Conservation (phyloP, 2,329 filamentous ascomycete genomes). For the Trichoderma afroharzianum region DNA sequence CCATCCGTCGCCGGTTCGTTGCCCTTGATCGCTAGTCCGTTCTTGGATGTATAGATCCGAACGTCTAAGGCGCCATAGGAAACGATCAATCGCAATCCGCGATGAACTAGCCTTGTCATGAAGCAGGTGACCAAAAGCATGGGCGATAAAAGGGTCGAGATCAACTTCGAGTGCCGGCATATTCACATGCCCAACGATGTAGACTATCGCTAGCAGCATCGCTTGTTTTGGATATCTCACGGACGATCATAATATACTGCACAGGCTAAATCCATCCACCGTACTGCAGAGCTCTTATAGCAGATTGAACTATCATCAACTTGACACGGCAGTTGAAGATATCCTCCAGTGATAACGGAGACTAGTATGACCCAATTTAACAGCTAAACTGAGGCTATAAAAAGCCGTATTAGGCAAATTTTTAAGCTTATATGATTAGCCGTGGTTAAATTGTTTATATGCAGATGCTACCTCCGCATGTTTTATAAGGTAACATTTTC, state of each 20-base stretch:
- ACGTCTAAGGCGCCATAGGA: neutral
- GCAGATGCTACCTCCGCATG: neutral
- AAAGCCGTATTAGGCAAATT: neutral
- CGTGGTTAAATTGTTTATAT: neutral
- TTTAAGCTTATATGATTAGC: slow-evolving; percentile 3
- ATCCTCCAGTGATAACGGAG: neutral
- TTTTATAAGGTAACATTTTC: neutral
- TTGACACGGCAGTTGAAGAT: neutral
- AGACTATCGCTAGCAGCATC: neutral
- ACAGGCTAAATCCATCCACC: neutral
- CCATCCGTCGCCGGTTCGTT: neutral
- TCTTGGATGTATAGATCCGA: neutral
- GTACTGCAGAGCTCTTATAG: neutral
- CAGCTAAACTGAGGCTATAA: neutral
- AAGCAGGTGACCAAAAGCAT: neutral
- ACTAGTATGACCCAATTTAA: neutral
- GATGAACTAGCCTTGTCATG: neutral
- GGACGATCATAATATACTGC: neutral
- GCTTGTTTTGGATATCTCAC: neutral
- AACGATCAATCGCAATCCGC: neutral
- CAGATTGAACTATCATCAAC: neutral
- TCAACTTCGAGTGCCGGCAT: neutral
- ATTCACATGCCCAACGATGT: neutral
- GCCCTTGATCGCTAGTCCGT: neutral
- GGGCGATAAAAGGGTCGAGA: neutral